phyloP scores from a whole-genome alignment of 1,139 yeast species.

The Lodderomyces jiufengensis region DNA sequence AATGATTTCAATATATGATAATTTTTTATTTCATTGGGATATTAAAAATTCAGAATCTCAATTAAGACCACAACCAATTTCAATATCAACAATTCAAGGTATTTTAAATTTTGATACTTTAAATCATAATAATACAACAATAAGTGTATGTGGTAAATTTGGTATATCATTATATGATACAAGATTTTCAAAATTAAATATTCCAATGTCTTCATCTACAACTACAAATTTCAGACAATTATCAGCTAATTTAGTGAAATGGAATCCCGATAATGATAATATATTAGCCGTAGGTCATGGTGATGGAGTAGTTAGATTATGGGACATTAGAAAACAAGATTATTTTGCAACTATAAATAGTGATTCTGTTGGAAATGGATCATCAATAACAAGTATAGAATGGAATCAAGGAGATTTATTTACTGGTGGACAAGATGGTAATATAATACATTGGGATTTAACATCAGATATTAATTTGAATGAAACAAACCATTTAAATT shows the following conservation, averaged over 20 bases:
- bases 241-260: constrained; percentile 44
- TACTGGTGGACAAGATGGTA: constrained; percentile 70
- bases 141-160: constrained; percentile 65
- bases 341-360: constrained; percentile 39
- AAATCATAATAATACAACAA: constrained; percentile 25
- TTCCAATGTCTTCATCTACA: constrained; percentile 22
- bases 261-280: constrained; percentile 62
- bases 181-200: constrained; percentile 40
- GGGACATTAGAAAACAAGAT: constrained; percentile 70
- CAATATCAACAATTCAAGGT: constrained; percentile 53
- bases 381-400: constrained; percentile 50
- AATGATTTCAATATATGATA: constrained; percentile 57
- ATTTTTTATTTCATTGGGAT: constrained; percentile 72
- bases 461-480: constrained; percentile 23
- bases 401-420: constrained; percentile 63
- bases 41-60: constrained; percentile 49
- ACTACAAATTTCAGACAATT: constrained; percentile 17
- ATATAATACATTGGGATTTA: constrained; percentile 70
- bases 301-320: constrained; percentile 57
- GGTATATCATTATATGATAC: constrained; percentile 72
- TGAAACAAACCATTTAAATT: constrained; percentile 13
- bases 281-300: constrained; percentile 65
- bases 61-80: constrained; percentile 41
- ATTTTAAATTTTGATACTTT: constrained; percentile 48
- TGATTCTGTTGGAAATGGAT: constrained; percentile 57